Conservation (phyloP, 495 filamentous ascomycete species). For the Neurospora discreta region DNA sequence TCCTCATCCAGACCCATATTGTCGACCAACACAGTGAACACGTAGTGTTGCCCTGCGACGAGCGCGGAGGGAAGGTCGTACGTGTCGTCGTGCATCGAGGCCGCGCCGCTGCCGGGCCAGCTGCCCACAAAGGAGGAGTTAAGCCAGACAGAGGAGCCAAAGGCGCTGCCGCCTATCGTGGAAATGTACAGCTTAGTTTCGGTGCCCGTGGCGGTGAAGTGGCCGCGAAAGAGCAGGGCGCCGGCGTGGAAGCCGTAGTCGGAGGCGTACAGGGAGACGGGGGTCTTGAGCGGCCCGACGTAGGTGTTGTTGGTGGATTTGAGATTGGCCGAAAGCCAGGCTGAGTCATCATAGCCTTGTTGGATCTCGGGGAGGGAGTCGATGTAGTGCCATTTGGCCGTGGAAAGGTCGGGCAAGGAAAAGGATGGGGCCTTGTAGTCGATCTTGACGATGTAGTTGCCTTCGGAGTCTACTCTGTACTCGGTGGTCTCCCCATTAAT, state of each 20-base stretch:
- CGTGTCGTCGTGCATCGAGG: slow-evolving; percentile 37
- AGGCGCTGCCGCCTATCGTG: slow-evolving; percentile 54
- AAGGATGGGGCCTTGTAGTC: slow-evolving; percentile 42
- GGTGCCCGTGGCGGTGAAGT: slow-evolving; percentile 54
- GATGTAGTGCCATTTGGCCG: slow-evolving; percentile 55
- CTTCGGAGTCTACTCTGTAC: slow-evolving; percentile 33
- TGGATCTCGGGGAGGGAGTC: slow-evolving; percentile 63
- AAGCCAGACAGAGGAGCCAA: slow-evolving; percentile 46
- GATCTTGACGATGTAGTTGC: slow-evolving; percentile 43
- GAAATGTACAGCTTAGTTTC: slow-evolving; percentile 45
- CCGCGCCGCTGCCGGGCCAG: slow-evolving; percentile 40
- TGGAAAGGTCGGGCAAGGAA: slow-evolving; percentile 41
- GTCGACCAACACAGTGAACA: slow-evolving; percentile 62
- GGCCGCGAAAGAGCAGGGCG: slow-evolving; percentile 56
- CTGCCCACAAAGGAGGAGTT: slow-evolving; percentile 45
- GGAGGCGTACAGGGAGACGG: slow-evolving; percentile 51
- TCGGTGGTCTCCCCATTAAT: slow-evolving; percentile 45
- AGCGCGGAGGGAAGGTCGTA: slow-evolving; percentile 45
- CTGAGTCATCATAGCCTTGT: slow-evolving; percentile 52
- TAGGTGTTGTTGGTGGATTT: slow-evolving; percentile 45
- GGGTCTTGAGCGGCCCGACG: slow-evolving; percentile 42
- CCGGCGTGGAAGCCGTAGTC: slow-evolving; percentile 72
- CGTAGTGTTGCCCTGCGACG: slow-evolving; percentile 40
- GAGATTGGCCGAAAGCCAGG: slow-evolving; percentile 49
- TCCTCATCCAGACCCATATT: slow-evolving; percentile 62